These are phyloP conservation scores for Ceratocystis smalleyi DNA, from an alignment of 2,329 filamentous ascomycete species.

Conservation along the genomic window DNA sequence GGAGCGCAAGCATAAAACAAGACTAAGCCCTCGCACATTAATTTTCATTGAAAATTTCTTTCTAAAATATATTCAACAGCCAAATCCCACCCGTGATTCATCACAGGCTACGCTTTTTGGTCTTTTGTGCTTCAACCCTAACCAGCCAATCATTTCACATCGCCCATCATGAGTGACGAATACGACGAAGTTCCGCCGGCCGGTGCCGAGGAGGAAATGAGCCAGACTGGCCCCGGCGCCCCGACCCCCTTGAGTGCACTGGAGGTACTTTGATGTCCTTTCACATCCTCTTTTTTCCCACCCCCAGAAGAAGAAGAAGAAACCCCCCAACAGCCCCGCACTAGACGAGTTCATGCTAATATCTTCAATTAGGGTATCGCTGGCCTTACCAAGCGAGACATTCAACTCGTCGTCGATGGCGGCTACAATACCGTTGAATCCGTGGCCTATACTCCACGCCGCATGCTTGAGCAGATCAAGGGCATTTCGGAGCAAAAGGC, in stretches of 20 bases:
- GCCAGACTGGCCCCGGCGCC: conserved; percentile 71
- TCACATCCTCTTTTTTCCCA: not conserved
- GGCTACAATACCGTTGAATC: conserved; percentile 93
- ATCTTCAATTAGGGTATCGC: conserved; percentile 50
- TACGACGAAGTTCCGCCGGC: conserved; percentile 47
- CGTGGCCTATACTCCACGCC: conserved; percentile 76
- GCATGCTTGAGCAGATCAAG: conserved; percentile 84
- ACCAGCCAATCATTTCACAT: not conserved
- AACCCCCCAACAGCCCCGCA: not conserved
- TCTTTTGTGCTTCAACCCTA: not conserved
- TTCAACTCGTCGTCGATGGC: conserved; percentile 79
- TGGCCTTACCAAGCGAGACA: conserved; percentile 85
- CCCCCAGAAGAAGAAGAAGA: not conserved
- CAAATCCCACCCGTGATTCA: not conserved
- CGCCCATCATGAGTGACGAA: conserved; percentile 32
- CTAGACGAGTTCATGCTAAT: conserved; percentile 4
- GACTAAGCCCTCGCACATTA: not conserved
- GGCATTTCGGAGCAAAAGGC: conserved; percentile 97
- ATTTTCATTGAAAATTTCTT: not conserved
- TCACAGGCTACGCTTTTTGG: not conserved
- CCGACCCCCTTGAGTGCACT: conserved; percentile 74
- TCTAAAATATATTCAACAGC: not conserved
- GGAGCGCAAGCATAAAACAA: not conserved
- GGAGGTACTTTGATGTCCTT: conserved; percentile 46
- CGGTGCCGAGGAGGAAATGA: conserved; percentile 46